A percentile compares a stretch with the other conserved stretches of the same genome.
Evolutionary conservation across 306 rosid genomes (phyloP).

Genomic region (Datisca glomerata): DNA sequence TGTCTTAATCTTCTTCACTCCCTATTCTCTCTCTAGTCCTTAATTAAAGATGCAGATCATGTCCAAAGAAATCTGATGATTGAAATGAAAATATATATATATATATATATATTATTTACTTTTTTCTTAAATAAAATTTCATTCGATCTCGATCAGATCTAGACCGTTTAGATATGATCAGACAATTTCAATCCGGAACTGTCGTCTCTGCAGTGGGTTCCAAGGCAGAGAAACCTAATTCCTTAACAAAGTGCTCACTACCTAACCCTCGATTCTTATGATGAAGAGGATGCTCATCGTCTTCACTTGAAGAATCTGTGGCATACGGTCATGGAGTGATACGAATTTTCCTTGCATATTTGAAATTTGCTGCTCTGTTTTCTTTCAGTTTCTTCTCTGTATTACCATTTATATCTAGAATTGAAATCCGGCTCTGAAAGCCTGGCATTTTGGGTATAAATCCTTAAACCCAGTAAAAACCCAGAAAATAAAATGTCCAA

Average conservation of each 20-base stretch:
- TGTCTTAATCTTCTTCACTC: too few relatives aligned
- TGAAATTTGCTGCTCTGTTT: constrained; percentile 12
- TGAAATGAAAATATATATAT: too few relatives aligned
- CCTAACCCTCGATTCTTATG: constrained; percentile 1
- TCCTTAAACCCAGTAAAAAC: constrained; percentile 11
- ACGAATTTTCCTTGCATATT: constrained; percentile 33
- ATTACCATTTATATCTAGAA: constrained; percentile 13
- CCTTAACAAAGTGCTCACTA: constrained; percentile 21
- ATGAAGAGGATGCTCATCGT: constrained; percentile 21
- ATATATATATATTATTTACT: too few relatives aligned
- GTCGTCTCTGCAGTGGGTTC: too few relatives aligned
- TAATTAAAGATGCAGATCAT: too few relatives aligned
- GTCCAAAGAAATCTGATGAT: too few relatives aligned
- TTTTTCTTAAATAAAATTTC: too few relatives aligned
- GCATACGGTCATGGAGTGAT: constrained; percentile 56
- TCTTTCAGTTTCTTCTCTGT: constrained; percentile 20
- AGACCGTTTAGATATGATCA: too few relatives aligned
- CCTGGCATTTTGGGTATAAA: constrained; percentile 25
- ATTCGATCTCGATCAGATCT: too few relatives aligned
- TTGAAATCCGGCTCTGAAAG: constrained; percentile 6
- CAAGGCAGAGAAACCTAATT: too few relatives aligned
- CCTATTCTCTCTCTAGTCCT: too few relatives aligned
- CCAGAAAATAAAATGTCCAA: neutral
- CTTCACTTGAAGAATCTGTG: constrained; percentile 69
- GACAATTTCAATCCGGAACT: too few relatives aligned